Conservation (phyloP, 1,284 basidiomycete genomes). For the Neolentinus lepideus region DNA sequence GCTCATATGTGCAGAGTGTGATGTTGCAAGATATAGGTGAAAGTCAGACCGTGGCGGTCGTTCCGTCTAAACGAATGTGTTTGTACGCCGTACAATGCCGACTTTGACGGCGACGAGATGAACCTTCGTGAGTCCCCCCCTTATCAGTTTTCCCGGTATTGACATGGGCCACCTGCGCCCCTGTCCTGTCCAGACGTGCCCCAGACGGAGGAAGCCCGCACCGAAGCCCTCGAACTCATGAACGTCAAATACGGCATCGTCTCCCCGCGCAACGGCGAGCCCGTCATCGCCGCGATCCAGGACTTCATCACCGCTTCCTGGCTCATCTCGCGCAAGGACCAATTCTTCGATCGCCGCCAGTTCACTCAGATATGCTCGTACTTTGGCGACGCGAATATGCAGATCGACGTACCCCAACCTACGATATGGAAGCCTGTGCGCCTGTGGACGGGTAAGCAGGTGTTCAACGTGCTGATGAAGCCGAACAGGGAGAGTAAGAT, state of each 20-base stretch:
- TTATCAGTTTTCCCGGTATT: neutral
- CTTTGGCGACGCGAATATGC: constrained; percentile 84
- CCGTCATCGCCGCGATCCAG: constrained; percentile 98
- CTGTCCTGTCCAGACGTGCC: constrained; percentile 72
- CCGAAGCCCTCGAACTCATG: constrained; percentile 97
- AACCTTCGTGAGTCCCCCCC: constrained; percentile 74
- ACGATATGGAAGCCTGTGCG: constrained; percentile 90
- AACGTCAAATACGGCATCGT: constrained; percentile 97
- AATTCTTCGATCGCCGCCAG: constrained; percentile 90
- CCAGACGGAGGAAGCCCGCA: constrained; percentile 97
- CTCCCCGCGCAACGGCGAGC: constrained; percentile 94
- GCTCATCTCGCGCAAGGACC: constrained; percentile 89
- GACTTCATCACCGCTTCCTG: constrained; percentile 99
- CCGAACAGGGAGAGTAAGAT: constrained; percentile 85
- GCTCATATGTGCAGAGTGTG: neutral
- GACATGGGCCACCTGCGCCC: too few relatives aligned
- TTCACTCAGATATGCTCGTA: constrained; percentile 98
- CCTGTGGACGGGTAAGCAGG: constrained; percentile 98
- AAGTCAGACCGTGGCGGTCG: constrained; percentile 95
- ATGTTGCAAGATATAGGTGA: constrained; percentile 39
- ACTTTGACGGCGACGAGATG: constrained; percentile 99
- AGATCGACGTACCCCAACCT: constrained; percentile 95
- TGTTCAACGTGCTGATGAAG: constrained; percentile 95
- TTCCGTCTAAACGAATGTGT: constrained; percentile 99
- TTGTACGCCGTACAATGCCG: constrained; percentile 98